These are phyloP conservation scores for Phytophthora foliorum DNA, from an alignment of 352 stramenopile genomes.

Conservation along the genomic window DNA sequence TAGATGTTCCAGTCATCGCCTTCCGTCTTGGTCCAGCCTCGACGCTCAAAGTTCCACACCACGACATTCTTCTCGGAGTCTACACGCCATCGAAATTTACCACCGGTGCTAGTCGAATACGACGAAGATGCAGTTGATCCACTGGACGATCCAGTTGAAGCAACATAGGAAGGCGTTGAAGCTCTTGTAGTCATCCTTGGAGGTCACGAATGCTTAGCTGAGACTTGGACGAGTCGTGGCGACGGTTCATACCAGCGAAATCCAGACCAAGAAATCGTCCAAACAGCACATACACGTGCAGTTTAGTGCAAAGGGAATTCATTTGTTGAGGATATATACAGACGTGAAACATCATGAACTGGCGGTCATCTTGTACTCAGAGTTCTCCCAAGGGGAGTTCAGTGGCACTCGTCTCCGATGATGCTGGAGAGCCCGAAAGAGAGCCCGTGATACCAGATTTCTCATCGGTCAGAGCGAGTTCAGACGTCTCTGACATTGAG, in stretches of 20 bases:
- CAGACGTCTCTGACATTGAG: conserved; percentile 33
- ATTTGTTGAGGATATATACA: conserved; percentile 19
- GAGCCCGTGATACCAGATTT: conserved; percentile 16
- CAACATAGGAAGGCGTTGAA: conserved; percentile 9
- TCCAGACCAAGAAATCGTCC: background rate
- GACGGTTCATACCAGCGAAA: conserved; percentile 4
- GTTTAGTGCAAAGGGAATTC: conserved; percentile 1
- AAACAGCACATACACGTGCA: background rate
- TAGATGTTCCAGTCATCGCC: conserved; percentile 95
- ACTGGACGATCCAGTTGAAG: conserved; percentile 10
- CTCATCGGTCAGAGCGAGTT: conserved; percentile 17
- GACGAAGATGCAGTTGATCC: conserved; percentile 4
- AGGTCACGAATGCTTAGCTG: background rate
- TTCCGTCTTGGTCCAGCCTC: conserved; percentile 86
- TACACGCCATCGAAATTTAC: conserved; percentile 69
- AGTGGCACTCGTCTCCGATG: conserved; percentile 31
- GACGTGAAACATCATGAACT: background rate
- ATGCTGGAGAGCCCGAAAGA: conserved; percentile 24
- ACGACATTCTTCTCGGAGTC: conserved; percentile 86
- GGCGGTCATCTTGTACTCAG: conserved; percentile 2
- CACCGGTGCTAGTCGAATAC: background rate
- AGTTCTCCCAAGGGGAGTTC: conserved; percentile 24
- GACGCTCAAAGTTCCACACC: conserved; percentile 86
- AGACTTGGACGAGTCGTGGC: background rate
- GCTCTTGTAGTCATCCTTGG: conserved; percentile 4